Conservation (phyloP, 768 basidiomycete genomes). For the Agrocybe chaxingu region DNA sequence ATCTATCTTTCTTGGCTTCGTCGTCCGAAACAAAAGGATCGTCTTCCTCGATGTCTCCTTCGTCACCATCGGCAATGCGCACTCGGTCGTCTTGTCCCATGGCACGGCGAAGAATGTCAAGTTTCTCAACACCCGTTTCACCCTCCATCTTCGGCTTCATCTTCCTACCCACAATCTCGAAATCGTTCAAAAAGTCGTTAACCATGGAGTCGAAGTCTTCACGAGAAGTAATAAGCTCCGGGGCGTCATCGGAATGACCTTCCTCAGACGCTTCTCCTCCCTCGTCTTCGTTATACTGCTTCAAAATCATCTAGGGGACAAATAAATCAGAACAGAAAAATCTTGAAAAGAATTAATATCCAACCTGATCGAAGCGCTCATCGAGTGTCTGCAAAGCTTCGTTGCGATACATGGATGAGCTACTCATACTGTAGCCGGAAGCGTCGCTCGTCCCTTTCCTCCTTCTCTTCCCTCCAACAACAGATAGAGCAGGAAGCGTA, state of each 20-base stretch:
- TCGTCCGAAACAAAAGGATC: conserved; percentile 39
- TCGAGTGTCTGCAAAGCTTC: conserved; percentile 86
- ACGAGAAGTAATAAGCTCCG: conserved; percentile 75
- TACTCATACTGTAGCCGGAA: conserved; percentile 96
- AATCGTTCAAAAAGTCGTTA: conserved; percentile 90
- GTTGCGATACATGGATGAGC: conserved; percentile 92
- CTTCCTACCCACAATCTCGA: conserved; percentile 86
- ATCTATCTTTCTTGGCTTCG: conserved; percentile 68
- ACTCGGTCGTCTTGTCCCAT: conserved; percentile 70
- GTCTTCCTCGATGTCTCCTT: conserved; percentile 49
- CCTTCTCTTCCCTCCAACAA: conserved; percentile 74
- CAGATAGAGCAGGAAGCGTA: conserved; percentile 67
- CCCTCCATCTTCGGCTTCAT: conserved; percentile 75
- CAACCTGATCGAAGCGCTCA: conserved; percentile 90
- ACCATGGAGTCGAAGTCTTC: conserved; percentile 90
- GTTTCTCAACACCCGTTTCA: conserved; percentile 70
- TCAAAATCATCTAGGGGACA: conserved; percentile 62
- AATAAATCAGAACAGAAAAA: background rate
- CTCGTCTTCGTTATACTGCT: conserved; percentile 70
- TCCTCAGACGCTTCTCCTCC: conserved; percentile 41
- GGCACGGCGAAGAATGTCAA: conserved; percentile 74
- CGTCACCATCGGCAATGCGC: conserved; percentile 38
- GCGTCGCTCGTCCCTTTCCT: conserved; percentile 78
- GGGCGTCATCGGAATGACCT: conserved; percentile 55
- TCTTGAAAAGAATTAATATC: conserved; percentile 11